Conservation (phyloP, 2,329 filamentous ascomycete genomes). For the Trichoderma harzianum region DNA sequence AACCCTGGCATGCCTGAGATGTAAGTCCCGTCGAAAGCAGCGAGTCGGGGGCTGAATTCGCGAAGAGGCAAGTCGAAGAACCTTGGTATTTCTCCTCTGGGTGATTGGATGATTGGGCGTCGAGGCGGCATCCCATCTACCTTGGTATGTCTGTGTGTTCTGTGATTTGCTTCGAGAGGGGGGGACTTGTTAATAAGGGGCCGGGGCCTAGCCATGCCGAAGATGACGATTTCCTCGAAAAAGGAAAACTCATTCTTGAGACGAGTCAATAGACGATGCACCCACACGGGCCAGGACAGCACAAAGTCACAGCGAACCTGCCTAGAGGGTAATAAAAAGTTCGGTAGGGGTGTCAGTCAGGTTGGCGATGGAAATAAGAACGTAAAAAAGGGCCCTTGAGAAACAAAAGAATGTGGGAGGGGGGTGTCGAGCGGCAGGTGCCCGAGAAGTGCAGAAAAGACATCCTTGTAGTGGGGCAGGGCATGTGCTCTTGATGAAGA, state of each 20-base stretch:
- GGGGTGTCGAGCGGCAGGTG: conserved; percentile 3
- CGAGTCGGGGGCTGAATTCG: background rate
- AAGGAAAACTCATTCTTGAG: background rate
- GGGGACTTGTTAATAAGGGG: background rate
- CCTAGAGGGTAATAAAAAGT: background rate
- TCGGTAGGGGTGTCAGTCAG: background rate
- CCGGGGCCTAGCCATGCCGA: background rate
- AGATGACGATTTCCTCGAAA: background rate
- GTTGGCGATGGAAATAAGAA: background rate
- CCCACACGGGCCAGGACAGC: background rate
- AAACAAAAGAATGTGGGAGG: background rate
- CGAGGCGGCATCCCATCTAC: background rate
- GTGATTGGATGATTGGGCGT: background rate
- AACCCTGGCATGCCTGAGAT: background rate
- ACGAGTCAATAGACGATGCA: background rate
- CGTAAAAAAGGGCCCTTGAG: background rate
- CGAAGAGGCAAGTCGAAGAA: background rate
- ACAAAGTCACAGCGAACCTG: background rate
- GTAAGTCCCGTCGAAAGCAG: background rate
- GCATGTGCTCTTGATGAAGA: conserved; percentile 17
- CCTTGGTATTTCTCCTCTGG: background rate
- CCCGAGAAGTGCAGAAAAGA: conserved; percentile 8
- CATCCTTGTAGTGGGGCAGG: conserved; percentile 1
- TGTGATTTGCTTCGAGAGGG: background rate
- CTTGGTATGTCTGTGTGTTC: conserved; percentile 7